A percentile compares a stretch with the other conserved stretches of the same genome.
Evolutionary conservation across 306 rosid species (phyloP).

Genomic region (Coriaria nepalensis): DNA sequence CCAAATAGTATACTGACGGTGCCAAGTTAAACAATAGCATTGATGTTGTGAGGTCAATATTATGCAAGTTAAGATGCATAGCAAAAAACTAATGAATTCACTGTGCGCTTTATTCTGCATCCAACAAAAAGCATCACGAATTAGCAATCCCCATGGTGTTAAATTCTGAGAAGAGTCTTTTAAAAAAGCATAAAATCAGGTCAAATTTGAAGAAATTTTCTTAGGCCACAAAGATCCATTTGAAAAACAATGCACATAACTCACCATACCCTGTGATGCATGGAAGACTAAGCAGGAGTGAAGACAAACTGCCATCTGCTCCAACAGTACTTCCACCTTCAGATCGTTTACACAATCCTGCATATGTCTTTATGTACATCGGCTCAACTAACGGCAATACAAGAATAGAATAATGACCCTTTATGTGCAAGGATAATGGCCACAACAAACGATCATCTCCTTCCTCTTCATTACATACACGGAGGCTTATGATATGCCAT

Average conservation of each 20-base stretch:
- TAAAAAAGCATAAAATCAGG: no score
- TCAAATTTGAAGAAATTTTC: not conserved
- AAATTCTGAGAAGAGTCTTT: no score
- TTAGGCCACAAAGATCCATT: not conserved
- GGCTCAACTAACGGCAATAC: slow-evolving; percentile 80
- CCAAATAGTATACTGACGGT: no score
- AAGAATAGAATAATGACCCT: slow-evolving; percentile 47
- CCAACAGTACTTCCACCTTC: slow-evolving; percentile 74
- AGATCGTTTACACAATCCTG: slow-evolving; percentile 48
- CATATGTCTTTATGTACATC: slow-evolving; percentile 51
- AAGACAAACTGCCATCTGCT: slow-evolving; percentile 59
- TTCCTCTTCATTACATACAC: slow-evolving; percentile 41
- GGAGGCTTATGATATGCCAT: slow-evolving; percentile 58
- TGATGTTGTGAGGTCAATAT: no score
- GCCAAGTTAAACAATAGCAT: no score
- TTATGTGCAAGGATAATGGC: slow-evolving; percentile 72
- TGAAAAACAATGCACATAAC: slow-evolving; percentile 32
- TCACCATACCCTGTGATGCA: slow-evolving; percentile 97
- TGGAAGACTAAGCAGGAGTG: slow-evolving; percentile 73
- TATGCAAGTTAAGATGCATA: no score
- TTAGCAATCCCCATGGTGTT: no score
- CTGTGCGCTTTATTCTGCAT: no score
- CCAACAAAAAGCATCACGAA: no score
- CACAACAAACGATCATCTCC: slow-evolving; percentile 46
- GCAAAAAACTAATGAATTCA: no score